Evolutionary conservation across 371 early-diverging fungal species (phyloP).

Genomic region (Saksenaea oblongispora): DNA sequence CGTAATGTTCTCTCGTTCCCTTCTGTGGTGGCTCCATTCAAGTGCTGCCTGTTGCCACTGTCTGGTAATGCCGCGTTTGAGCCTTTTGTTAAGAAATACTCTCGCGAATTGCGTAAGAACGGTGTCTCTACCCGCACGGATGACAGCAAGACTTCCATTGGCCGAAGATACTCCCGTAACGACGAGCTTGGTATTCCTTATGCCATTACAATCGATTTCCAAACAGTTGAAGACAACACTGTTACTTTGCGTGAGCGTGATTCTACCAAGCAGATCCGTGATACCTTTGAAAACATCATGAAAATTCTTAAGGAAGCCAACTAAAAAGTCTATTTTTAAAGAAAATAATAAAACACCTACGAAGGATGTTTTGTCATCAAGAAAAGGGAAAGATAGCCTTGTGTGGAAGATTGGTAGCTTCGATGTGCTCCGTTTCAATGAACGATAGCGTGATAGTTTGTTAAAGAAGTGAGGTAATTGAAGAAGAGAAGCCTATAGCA

Average conservation of each 20-base stretch:
- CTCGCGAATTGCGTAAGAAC: slow-evolving; percentile 44
- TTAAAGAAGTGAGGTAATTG: too few species aligned
- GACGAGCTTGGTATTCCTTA: slow-evolving; percentile 99
- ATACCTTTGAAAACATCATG: slow-evolving; percentile 69
- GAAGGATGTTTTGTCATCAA: too few species aligned
- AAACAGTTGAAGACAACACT: slow-evolving; percentile 91
- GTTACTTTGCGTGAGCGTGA: slow-evolving; percentile 99
- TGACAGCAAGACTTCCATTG: slow-evolving; percentile 92
- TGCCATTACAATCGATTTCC: slow-evolving; percentile 98
- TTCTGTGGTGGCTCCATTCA: slow-evolving; percentile 91
- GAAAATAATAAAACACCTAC: too few species aligned
- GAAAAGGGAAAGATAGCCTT: too few species aligned
- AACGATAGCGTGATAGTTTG: too few species aligned
- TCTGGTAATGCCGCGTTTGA: slow-evolving; percentile 77
- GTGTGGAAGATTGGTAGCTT: too few species aligned
- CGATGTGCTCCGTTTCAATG: too few species aligned
- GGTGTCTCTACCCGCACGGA: slow-evolving; percentile 79
- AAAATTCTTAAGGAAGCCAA: slow-evolving; percentile 59
- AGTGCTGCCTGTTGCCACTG: slow-evolving; percentile 93
- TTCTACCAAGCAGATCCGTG: slow-evolving; percentile 95
- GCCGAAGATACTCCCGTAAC: slow-evolving; percentile 97
- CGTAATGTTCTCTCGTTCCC: slow-evolving; percentile 92
- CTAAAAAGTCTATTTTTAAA: slow-evolving; percentile 9
- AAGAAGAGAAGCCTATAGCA: too few species aligned
- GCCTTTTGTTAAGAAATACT: slow-evolving; percentile 68